Percentiles rank a stretch among this genome's conserved stretches.
Evolutionary conservation across 306 rosid genomes (phyloP).

Genomic region (Cucurbita pepo): DNA sequence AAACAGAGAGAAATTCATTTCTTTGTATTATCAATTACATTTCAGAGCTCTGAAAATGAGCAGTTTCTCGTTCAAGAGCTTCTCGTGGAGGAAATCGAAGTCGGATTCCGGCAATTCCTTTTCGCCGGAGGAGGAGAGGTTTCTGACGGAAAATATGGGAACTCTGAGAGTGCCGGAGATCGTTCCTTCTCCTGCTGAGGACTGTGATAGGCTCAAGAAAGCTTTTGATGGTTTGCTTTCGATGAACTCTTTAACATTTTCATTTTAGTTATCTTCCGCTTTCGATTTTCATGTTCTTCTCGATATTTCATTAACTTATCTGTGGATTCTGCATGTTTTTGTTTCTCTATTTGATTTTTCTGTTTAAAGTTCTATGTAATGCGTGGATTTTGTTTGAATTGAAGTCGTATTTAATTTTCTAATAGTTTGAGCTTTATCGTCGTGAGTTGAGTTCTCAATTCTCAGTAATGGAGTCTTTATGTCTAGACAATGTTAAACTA

Average conservation of each 20-base stretch:
- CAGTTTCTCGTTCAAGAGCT: neutral
- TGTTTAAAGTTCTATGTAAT: neutral
- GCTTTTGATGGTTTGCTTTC: conserved; percentile 61
- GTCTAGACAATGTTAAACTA: neutral
- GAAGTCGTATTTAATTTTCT: neutral
- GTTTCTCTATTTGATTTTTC: neutral
- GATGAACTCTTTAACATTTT: neutral
- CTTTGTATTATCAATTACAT: neutral
- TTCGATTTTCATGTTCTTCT: neutral
- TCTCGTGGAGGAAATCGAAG: conserved; percentile 2
- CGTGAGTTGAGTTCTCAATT: neutral
- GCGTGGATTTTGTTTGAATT: neutral
- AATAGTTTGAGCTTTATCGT: too few species aligned
- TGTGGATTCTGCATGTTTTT: neutral
- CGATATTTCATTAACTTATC: neutral
- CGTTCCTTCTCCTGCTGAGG: conserved; percentile 63
- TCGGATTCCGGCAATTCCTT: conserved; percentile 5
- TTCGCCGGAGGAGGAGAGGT: neutral
- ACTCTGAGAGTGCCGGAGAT: conserved; percentile 49
- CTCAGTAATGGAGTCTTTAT: neutral
- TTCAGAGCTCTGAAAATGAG: conserved; percentile 2
- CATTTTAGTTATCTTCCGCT: neutral
- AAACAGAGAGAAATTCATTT: neutral
- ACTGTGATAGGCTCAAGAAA: conserved; percentile 43
- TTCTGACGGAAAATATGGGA: conserved; percentile 22